phyloP scores from a whole-genome alignment of 2,329 filamentous ascomycete genomes.

The Acephala macrosclerotiorum region DNA sequence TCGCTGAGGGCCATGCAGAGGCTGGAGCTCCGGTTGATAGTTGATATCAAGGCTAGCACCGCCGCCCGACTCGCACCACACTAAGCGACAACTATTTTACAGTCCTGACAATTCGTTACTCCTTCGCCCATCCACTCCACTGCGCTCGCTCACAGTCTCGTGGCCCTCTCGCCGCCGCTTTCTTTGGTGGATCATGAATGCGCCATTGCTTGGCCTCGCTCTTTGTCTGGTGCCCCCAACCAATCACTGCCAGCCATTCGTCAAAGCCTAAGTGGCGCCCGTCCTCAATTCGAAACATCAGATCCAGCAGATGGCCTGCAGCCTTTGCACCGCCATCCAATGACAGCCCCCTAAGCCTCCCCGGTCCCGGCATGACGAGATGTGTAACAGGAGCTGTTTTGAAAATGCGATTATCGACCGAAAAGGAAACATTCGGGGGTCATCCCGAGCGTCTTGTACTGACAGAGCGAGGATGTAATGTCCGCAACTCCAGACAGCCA shows the following conservation, averaged over 20 bases:
- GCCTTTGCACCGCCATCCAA: slow-evolving; percentile 8
- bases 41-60: no score
- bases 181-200: slow-evolving; percentile 2
- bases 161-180: neutral
- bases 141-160: no score
- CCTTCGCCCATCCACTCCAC: neutral
- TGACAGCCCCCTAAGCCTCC: neutral
- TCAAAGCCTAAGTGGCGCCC: slow-evolving; percentile 10
- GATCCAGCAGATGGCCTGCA: slow-evolving; percentile 3
- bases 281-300: slow-evolving; percentile 29
- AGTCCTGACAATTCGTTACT: neutral
- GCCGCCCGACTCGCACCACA: no score
- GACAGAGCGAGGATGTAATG: neutral
- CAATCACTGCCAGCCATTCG: slow-evolving; percentile 11
- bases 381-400: slow-evolving; percentile 28
- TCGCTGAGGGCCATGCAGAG: neutral
- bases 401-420: slow-evolving; percentile 2
- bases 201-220: neutral
- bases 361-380: slow-evolving; percentile 13
- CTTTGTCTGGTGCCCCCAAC: neutral
- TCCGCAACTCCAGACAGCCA: slow-evolving; percentile 6
- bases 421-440: slow-evolving; percentile 23
- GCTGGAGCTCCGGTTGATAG: neutral
- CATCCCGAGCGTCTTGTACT: neutral
- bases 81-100: no score